These are phyloP conservation scores for Apiospora pterosperma DNA, from an alignment of 2,329 filamentous ascomycete species.

Conservation along the genomic window DNA sequence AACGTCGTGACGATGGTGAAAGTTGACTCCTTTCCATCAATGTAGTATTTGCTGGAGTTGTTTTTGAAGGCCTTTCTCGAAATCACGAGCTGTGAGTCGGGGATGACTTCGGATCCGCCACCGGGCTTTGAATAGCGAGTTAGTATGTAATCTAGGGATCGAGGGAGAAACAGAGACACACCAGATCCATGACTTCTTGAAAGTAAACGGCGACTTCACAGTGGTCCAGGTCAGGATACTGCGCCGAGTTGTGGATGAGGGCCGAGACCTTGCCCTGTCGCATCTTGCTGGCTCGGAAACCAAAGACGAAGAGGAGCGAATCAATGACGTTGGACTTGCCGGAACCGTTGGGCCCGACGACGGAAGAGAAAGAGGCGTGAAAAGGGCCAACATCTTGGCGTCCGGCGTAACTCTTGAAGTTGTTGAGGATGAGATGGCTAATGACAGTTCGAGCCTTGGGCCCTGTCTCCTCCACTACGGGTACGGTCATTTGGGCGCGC, in stretches of 20 bases:
- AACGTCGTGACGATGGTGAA: constrained; percentile 90
- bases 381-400: constrained; percentile 94
- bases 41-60: constrained; percentile 97
- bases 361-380: constrained; percentile 94
- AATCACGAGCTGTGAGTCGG: constrained; percentile 80
- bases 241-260: constrained; percentile 93
- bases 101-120: constrained; percentile 72
- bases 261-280: constrained; percentile 97
- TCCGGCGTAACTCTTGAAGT: constrained; percentile 99
- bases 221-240: constrained; percentile 77
- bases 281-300: constrained; percentile 99
- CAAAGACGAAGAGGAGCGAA: constrained; percentile 96
- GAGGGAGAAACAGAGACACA: constrained; percentile 27
- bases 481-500: constrained; percentile 60
- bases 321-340: constrained; percentile 99
- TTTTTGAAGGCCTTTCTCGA: constrained; percentile 95
- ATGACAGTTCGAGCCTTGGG: constrained; percentile 89
- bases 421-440: constrained; percentile 84
- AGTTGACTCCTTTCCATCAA: constrained; percentile 84
- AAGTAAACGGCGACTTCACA: constrained; percentile 98
- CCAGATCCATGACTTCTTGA: constrained; percentile 86
- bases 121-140: constrained; percentile 48
- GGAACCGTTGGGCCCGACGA: constrained; percentile 96
- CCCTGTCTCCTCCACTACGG: constrained; percentile 68
- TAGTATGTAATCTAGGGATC: constrained; percentile 15